Conservation (phyloP, 371 early-diverging fungal genomes). For the Mortierella sp. region DNA sequence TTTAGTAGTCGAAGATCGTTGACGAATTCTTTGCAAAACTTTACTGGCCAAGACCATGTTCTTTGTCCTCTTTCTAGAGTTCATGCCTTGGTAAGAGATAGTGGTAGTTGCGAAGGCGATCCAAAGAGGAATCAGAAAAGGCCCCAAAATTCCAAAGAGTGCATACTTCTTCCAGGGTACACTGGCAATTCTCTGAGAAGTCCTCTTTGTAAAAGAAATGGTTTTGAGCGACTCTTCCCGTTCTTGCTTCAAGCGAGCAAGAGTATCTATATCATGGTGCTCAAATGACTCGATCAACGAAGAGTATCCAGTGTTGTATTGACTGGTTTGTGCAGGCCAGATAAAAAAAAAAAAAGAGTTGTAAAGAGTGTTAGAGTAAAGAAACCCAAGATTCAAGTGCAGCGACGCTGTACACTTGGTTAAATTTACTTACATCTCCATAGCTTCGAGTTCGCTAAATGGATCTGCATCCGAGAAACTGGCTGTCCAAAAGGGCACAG, state of each 20-base stretch:
- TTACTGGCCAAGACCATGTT: constrained; percentile 9
- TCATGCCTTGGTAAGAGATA: constrained; percentile 35
- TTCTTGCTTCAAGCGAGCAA: constrained; percentile 13
- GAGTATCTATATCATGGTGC: constrained; percentile 24
- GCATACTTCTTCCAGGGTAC: constrained; percentile 42
- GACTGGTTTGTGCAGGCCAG: constrained; percentile 16
- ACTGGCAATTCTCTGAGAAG: constrained; percentile 10
- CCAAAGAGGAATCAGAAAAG: constrained; percentile 45
- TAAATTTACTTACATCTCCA: constrained; percentile 60
- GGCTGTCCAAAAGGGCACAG: constrained; percentile 79
- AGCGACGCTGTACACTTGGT: background rate
- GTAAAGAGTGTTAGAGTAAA: background rate
- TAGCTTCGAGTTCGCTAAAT: constrained; percentile 58
- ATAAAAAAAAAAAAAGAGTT: background rate
- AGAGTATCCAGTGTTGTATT: constrained; percentile 38
- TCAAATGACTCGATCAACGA: constrained; percentile 51
- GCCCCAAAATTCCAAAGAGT: constrained; percentile 34
- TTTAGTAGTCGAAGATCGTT: constrained; percentile 12
- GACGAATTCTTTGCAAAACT: constrained; percentile 14
- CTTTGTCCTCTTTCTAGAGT: constrained; percentile 42
- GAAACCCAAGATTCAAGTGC: too few relatives aligned
- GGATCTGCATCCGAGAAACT: constrained; percentile 67
- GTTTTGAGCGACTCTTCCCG: constrained; percentile 13
- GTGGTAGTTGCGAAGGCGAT: constrained; percentile 39
- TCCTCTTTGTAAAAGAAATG: constrained; percentile 16